phyloP scores from a whole-genome alignment of 2,329 filamentous ascomycete species.

The Pezicula neosporulosa region DNA sequence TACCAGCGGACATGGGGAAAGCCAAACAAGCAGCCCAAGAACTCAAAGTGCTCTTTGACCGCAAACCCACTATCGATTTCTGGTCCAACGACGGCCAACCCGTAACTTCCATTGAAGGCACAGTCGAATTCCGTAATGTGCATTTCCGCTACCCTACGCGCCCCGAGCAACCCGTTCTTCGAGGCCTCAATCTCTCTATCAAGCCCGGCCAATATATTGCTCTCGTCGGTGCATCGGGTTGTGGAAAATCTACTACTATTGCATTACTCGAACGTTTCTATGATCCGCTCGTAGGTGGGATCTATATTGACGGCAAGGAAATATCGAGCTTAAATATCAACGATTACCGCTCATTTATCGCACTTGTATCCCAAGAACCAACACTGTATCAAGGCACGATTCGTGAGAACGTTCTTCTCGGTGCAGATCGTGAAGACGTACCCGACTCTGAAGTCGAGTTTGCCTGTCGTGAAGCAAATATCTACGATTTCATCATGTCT shows the following conservation, averaged over 20 bases:
- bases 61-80: conserved; percentile 75
- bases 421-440: conserved; percentile 56
- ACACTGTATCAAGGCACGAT: conserved; percentile 93
- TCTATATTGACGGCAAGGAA: conserved; percentile 80
- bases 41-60: conserved; percentile 81
- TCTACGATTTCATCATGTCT: conserved; percentile 86
- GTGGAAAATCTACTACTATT: conserved; percentile 92
- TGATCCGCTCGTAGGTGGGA: conserved; percentile 74
- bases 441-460: conserved; percentile 68
- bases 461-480: conserved; percentile 87
- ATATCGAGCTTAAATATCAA: conserved; percentile 79
- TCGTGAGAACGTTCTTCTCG: conserved; percentile 84
- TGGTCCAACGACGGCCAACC: conserved; percentile 69
- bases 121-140: conserved; percentile 85
- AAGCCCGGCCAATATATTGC: conserved; percentile 81
- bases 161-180: conserved; percentile 86
- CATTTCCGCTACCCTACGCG: conserved; percentile 94
- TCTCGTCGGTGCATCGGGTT: conserved; percentile 89
- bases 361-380: conserved; percentile 90
- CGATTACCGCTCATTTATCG: conserved; percentile 78
- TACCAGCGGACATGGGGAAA: conserved; percentile 72
- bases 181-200: conserved; percentile 72
- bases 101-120: conserved; percentile 64
- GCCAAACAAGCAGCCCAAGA: conserved; percentile 79
- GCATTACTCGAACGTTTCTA: conserved; percentile 92